These are phyloP conservation scores for Fusarium acutatum DNA, from an alignment of 2,329 filamentous ascomycete genomes.

Conservation along the genomic window DNA sequence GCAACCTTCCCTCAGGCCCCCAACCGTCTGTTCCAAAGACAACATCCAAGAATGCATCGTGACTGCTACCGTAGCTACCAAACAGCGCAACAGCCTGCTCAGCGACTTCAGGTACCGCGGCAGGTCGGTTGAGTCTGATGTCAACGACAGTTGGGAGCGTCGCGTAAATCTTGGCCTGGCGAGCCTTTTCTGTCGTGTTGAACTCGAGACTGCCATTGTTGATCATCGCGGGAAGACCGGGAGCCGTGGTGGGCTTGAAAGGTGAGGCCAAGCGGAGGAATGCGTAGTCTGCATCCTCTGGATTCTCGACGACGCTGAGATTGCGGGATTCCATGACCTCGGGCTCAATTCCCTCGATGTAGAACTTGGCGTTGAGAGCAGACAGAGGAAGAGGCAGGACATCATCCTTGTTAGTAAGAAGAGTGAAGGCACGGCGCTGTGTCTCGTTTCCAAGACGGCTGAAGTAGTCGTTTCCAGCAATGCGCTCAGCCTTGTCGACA, in stretches of 20 bases:
- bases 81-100: conserved; percentile 51
- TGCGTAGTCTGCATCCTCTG: conserved; percentile 52
- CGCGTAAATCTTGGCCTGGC: conserved; percentile 46
- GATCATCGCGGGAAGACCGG: conserved; percentile 49
- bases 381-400: conserved; percentile 32
- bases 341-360: conserved; percentile 30
- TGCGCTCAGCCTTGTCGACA: conserved; percentile 40
- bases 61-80: conserved; percentile 51
- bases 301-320: conserved; percentile 47
- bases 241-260: conserved; percentile 45
- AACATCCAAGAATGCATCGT: conserved; percentile 55
- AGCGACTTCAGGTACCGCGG: conserved; percentile 52
- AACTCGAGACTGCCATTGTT: conserved; percentile 54
- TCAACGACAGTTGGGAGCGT: conserved; percentile 54
- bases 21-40: conserved; percentile 47
- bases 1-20: conserved; percentile 47
- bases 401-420: conserved; percentile 39
- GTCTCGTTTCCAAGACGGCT: conserved; percentile 38
- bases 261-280: conserved; percentile 52
- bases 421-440: conserved; percentile 41
- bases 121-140: conserved; percentile 53
- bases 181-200: conserved; percentile 40
- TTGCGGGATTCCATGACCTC: conserved; percentile 30
- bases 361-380: conserved; percentile 30
- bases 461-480: conserved; percentile 57